Evolutionary conservation across 2,329 filamentous ascomycete species (phyloP).

Genomic region (Penicillium sp.): DNA sequence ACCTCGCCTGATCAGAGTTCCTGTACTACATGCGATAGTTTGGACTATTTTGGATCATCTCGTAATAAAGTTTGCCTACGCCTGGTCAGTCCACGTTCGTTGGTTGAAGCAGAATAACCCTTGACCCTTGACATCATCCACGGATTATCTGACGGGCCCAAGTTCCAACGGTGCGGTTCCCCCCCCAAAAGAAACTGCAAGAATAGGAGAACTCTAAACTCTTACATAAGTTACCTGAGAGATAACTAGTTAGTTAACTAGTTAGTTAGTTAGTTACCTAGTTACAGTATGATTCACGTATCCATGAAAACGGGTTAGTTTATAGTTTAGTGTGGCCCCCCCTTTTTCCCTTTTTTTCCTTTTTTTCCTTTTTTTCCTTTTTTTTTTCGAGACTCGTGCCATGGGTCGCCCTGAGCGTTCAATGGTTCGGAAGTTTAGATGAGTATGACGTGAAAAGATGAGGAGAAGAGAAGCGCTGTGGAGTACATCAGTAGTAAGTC

Average conservation of each 20-base stretch:
- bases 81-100: not conserved
- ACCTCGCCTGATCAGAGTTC: not conserved
- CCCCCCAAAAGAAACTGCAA: not conserved
- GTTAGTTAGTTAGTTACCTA: too few relatives aligned
- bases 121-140: slow-evolving; percentile 1
- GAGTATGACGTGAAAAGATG: not conserved
- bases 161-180: not conserved
- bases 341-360: too few relatives aligned
- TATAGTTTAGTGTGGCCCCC: not conserved
- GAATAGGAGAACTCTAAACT: not conserved
- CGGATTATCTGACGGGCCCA: not conserved
- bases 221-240: not conserved
- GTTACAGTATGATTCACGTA: not conserved
- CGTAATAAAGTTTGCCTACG: not conserved
- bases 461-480: not conserved
- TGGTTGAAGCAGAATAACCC: not conserved
- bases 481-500: not conserved
- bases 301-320: not conserved
- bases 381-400: not conserved
- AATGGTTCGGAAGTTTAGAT: not conserved
- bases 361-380: too few relatives aligned
- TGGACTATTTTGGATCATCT: not conserved
- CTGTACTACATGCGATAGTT: not conserved
- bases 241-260: too few relatives aligned
- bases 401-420: not conserved